These are phyloP conservation scores for Endocarpon pusillum DNA, from an alignment of 495 filamentous ascomycete genomes.

Conservation along the genomic window DNA sequence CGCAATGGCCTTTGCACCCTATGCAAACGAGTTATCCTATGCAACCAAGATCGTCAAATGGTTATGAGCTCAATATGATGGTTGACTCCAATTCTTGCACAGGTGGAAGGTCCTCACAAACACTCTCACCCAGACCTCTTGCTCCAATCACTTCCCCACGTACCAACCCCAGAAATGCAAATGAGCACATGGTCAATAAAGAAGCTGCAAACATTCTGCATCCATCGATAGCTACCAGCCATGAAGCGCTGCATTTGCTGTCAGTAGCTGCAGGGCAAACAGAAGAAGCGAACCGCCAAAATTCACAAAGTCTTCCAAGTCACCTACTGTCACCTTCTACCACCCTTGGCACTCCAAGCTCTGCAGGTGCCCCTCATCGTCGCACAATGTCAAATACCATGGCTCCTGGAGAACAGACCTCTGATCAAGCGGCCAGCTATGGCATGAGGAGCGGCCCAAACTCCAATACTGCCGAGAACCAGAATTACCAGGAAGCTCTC, in stretches of 20 bases:
- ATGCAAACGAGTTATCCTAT: too few species aligned
- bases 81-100: too few species aligned
- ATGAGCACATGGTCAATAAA: slow-evolving; percentile 32
- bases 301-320: slow-evolving; percentile 25
- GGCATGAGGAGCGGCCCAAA: slow-evolving; percentile 9
- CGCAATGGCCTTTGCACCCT: too few species aligned
- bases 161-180: too few species aligned
- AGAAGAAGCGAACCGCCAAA: slow-evolving; percentile 28
- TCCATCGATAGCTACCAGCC: slow-evolving; percentile 38
- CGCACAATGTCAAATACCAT: too few species aligned
- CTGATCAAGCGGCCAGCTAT: not conserved
- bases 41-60: too few species aligned
- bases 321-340: slow-evolving; percentile 24
- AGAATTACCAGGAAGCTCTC: slow-evolving; percentile 40
- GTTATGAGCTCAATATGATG: too few species aligned
- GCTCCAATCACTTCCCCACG: too few species aligned
- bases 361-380: slow-evolving; percentile 9
- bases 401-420: too few species aligned
- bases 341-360: slow-evolving; percentile 17
- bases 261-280: slow-evolving; percentile 41
- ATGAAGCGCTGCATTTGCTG: slow-evolving; percentile 40
- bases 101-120: too few species aligned
- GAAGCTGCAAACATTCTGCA: slow-evolving; percentile 38
- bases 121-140: too few species aligned
- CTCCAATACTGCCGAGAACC: slow-evolving; percentile 16